A percentile compares a stretch with the other conserved stretches of the same genome.
phyloP scores from a whole-genome alignment of 208 protist species.

The Leishmania guyanensis region DNA sequence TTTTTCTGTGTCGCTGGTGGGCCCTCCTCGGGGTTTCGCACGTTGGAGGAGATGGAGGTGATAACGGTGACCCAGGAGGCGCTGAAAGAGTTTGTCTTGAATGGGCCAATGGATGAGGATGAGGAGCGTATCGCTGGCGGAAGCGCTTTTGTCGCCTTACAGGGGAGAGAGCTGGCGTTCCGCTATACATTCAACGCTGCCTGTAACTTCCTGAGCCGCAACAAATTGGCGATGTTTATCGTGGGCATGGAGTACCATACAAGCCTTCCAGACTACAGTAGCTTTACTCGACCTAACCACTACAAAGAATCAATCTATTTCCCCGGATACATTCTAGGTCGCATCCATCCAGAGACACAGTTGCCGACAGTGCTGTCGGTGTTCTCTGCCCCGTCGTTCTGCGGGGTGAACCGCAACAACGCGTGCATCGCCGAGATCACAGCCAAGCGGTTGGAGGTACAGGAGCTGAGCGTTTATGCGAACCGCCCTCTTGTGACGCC shows the following conservation, averaged over 20 bases:
- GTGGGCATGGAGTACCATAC: slow-evolving; percentile 85
- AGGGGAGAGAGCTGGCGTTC: slow-evolving; percentile 47
- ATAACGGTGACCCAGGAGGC: slow-evolving; percentile 19
- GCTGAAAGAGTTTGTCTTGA: slow-evolving; percentile 73
- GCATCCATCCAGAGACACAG: slow-evolving; percentile 59
- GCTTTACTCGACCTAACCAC: slow-evolving; percentile 66
- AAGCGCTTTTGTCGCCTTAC: slow-evolving; percentile 61
- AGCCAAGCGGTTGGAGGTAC: slow-evolving; percentile 45
- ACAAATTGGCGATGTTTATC: slow-evolving; percentile 62
- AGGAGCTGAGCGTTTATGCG: slow-evolving; percentile 53
- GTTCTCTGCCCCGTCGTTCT: slow-evolving; percentile 82
- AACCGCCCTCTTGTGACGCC: slow-evolving; percentile 64
- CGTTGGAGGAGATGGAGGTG: slow-evolving; percentile 45
- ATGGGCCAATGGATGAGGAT: slow-evolving; percentile 85
- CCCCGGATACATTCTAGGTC: slow-evolving; percentile 69
- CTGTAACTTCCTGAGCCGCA: slow-evolving; percentile 81
- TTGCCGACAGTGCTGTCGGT: slow-evolving; percentile 65
- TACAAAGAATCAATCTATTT: slow-evolving; percentile 85
- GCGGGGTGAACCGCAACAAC: slow-evolving; percentile 81
- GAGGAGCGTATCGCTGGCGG: slow-evolving; percentile 65
- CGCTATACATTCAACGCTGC: slow-evolving; percentile 79
- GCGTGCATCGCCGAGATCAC: slow-evolving; percentile 55
- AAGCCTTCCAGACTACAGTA: slow-evolving; percentile 67
- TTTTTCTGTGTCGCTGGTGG: slow-evolving; percentile 81
- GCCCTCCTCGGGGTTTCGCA: slow-evolving; percentile 50